Evolutionary conservation across 2,329 filamentous ascomycete genomes (phyloP), one percentile per base, ranked within the genome.

Genomic region (Pestalotiopsis sp.): DNA sequence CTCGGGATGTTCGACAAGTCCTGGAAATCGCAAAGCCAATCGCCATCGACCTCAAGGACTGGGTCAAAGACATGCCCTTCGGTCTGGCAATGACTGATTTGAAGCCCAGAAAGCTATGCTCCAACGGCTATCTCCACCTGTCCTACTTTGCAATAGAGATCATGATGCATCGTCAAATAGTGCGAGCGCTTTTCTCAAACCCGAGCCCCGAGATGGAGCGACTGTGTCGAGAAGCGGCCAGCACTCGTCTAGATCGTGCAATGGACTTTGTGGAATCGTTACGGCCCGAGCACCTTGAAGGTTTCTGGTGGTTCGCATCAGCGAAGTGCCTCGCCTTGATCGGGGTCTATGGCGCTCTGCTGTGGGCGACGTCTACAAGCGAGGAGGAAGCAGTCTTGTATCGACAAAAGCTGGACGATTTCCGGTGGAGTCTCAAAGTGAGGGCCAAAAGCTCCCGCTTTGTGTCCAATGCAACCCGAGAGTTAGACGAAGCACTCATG

Each of bases 71-170:
- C 3, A 69, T 78, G 67, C 72, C 73, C 0, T 20, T 62, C 7
- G 65, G 68, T 71, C 76, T 62, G 72, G 72, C 49, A 76, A 76
- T 73, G 70, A 75, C 3, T 70, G 72, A 38, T 70, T 75, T 13
- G 56, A 69, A 68, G 41, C 68, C 72, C 9, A 69, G 72, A n/a
- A 75, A 73, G 67, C 72, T 77, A 3, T 75, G 74, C 65, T 80
- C 79, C 69, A 80, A 72, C 72, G 81, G 84, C 2, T 85, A 83
- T 56, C 76, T 87, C 9, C 83, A 86, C 65, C 79, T 87, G 2
- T 84, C 85, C 0, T 86, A 87, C 70, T 83, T 84, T 62, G 84
- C 84, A 0, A 83, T 85, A 0, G 85, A 86, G 68, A 84, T 87
- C 66, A 82, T 84, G 57, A 79, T 87, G 2, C 84, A 87, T 72